phyloP scores from a whole-genome alignment of 768 basidiomycete genomes.

The Tricholoma terreum region DNA sequence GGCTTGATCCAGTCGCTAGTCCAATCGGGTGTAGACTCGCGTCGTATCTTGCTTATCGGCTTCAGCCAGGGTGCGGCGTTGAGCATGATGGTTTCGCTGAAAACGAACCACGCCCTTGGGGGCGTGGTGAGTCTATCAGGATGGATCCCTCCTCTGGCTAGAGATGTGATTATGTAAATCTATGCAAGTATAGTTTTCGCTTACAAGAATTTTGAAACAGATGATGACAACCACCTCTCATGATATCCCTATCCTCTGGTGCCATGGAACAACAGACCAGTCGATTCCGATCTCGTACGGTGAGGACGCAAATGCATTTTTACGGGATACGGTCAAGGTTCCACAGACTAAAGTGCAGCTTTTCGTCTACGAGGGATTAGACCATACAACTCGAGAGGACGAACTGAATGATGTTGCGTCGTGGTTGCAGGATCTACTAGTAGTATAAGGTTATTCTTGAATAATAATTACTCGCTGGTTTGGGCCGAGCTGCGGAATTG shows the following conservation, averaged over 20 bases:
- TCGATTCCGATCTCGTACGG: constrained; percentile 31
- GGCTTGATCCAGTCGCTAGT: constrained; percentile 29
- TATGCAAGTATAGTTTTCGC: neutral
- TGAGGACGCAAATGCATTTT: constrained; percentile 26
- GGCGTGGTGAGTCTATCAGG: constrained; percentile 37
- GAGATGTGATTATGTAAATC: constrained; percentile 13
- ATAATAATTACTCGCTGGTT: no score
- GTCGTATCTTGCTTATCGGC: constrained; percentile 30
- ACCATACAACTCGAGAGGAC: neutral
- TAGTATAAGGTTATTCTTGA: no score
- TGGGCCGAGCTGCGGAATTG: no score
- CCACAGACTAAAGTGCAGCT: neutral
- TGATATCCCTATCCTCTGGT: constrained; percentile 34
- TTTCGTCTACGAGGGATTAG: constrained; percentile 1
- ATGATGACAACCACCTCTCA: constrained; percentile 15
- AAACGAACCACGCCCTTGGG: constrained; percentile 30
- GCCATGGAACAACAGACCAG: constrained; percentile 31
- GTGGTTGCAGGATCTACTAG: constrained; percentile 1
- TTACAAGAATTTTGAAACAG: neutral
- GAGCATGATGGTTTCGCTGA: constrained; percentile 29
- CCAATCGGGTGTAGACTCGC: constrained; percentile 22
- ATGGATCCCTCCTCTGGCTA: constrained; percentile 33
- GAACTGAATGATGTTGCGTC: constrained; percentile 4
- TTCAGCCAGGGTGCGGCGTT: constrained; percentile 39
- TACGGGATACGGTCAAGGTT: constrained; percentile 18